Evolutionary conservation across 768 basidiomycete species (phyloP).

Genomic region (Mrakia hoshinonis): DNA sequence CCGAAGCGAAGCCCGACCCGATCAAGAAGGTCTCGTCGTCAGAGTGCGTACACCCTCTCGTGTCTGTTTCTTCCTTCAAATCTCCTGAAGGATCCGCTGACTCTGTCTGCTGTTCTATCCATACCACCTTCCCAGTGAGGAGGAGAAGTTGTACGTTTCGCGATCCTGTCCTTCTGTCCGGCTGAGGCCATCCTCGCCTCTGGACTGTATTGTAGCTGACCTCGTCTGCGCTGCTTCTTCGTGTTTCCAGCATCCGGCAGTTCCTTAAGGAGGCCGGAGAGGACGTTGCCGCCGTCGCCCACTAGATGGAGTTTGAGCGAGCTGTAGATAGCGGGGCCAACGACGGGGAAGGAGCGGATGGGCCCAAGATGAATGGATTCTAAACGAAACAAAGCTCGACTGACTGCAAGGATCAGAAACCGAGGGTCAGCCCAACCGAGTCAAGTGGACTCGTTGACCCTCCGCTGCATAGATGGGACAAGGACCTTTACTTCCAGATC

Average conservation of each 20-base stretch:
- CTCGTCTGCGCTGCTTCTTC: not conserved
- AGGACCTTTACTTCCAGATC: no score
- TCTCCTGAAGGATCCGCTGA: not conserved
- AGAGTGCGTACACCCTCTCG: not conserved
- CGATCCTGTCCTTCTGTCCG: not conserved
- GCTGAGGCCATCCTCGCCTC: not conserved
- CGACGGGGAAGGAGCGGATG: no score
- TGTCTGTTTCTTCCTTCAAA: not conserved
- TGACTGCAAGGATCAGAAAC: no score
- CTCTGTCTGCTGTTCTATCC: not conserved
- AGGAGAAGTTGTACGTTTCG: constrained; percentile 9
- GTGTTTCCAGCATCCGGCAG: not conserved
- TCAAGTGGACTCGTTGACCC: no score
- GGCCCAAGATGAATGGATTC: no score
- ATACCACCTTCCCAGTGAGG: not conserved
- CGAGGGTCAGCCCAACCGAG: no score
- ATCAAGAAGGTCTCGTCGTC: constrained; percentile 5
- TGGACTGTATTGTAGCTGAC: not conserved
- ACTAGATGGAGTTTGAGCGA: no score
- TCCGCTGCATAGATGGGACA: no score
- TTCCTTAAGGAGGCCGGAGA: constrained; percentile 6
- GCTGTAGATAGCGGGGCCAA: no score
- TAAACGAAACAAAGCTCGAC: no score
- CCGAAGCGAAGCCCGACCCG: not conserved
- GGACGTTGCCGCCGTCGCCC: no score